Evolutionary conservation across 257 asterid species (phyloP).

Genomic region (Thymus quinquecostatus): DNA sequence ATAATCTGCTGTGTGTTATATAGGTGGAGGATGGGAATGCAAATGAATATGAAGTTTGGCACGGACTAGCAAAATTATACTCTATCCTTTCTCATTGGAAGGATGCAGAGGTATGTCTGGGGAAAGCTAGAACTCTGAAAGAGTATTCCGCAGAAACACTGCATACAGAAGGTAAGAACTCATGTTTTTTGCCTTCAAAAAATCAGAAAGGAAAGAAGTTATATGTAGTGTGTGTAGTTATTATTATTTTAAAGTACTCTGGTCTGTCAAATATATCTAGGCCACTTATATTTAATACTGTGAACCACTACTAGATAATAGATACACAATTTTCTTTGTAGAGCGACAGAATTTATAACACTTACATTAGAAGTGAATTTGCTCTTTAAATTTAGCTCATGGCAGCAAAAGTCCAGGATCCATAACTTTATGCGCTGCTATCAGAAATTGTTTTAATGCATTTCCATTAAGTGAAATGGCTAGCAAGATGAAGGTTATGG

Average conservation of each 20-base stretch:
- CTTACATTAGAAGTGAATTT: conserved; percentile 12
- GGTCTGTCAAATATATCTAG: conserved; percentile 1
- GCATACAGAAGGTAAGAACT: conserved; percentile 75
- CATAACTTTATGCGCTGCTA: background rate
- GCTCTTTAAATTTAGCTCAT: background rate
- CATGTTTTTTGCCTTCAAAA: conserved; percentile 3
- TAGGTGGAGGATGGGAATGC: conserved; percentile 77
- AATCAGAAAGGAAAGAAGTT: background rate
- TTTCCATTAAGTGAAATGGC: conserved; percentile 5
- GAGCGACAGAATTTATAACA: background rate
- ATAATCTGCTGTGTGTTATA: conserved; percentile 28
- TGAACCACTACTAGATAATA: background rate
- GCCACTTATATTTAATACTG: background rate
- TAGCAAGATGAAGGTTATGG: background rate
- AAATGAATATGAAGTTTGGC: conserved; percentile 94
- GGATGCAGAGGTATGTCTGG: conserved; percentile 92
- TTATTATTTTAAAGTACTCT: background rate
- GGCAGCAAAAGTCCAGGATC: background rate
- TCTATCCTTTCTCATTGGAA: conserved; percentile 90
- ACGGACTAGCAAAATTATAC: conserved; percentile 86
- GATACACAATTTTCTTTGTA: background rate
- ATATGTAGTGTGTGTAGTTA: background rate
- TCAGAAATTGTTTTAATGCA: conserved; percentile 16
- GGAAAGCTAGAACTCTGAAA: conserved; percentile 73
- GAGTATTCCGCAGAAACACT: conserved; percentile 85